Percentiles rank a stretch among this genome's conserved stretches.
These are phyloP conservation scores for Ogataea methylovora DNA, from an alignment of 805 yeast species.

Conservation along the genomic window DNA sequence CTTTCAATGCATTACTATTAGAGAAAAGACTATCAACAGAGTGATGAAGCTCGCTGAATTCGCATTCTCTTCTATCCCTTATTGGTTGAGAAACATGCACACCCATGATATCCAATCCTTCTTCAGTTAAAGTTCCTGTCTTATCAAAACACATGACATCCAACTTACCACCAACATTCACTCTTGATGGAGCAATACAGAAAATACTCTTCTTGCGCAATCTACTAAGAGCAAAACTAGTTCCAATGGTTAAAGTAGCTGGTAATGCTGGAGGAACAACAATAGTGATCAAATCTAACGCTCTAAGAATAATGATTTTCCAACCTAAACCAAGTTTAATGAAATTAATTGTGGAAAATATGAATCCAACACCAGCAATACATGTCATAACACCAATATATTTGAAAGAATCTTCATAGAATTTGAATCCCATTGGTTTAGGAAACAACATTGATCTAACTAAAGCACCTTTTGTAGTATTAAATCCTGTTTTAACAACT, in stretches of 20 bases:
- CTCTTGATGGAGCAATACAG: conserved; percentile 91
- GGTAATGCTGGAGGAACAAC: conserved; percentile 99
- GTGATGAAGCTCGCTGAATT: conserved; percentile 17
- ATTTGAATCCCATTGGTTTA: conserved; percentile 86
- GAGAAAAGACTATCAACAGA: conserved; percentile 11
- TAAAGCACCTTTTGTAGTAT: conserved; percentile 91
- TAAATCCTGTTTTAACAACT: conserved; percentile 85
- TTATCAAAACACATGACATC: conserved; percentile 92
- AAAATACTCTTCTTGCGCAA: conserved; percentile 63
- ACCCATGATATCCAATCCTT: conserved; percentile 83
- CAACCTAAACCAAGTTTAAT: conserved; percentile 66
- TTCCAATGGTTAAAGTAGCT: conserved; percentile 94
- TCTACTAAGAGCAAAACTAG: conserved; percentile 82
- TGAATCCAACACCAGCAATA: conserved; percentile 79
- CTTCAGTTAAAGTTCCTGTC: conserved; percentile 96
- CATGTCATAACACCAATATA: conserved; percentile 92
- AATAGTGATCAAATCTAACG: conserved; percentile 88
- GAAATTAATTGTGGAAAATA: conserved; percentile 77
- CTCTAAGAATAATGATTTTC: conserved; percentile 71
- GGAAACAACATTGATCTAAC: conserved; percentile 96
- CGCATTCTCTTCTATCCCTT: conserved; percentile 18
- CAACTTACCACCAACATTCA: conserved; percentile 92
- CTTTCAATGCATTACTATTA: conserved; percentile 6
- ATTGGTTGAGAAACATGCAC: conserved; percentile 29
- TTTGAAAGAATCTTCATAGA: conserved; percentile 89